Base-by-base conservation (phyloP, 2,329 filamentous ascomycete genomes). In the Colletotrichum simmondsii region DNA sequence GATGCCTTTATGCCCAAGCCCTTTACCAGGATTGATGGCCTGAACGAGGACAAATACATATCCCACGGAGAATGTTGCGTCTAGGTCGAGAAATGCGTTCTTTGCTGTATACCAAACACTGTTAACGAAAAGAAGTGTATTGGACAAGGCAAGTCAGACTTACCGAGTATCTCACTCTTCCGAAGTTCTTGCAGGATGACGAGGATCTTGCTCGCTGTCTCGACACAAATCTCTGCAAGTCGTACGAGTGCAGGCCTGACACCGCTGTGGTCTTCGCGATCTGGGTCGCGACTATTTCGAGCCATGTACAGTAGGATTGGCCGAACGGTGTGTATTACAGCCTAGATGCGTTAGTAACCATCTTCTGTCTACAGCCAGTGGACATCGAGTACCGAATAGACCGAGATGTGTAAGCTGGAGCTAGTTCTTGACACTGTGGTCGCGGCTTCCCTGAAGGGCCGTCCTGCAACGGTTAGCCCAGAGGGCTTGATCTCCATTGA, bases 31-130 rank as follows among this genome's bases (percentile, higher is more conserved):
- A 16, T 71, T 67, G n/a, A 73, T 71, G 37, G 59, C 59, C 28
- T 73, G 67, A 10, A 73, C 71, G 4, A 73, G 71, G 28, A 73
- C 71, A 1, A 73, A 73, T 2, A 73, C 63, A 63, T 54, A 73
- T 0, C 67, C 71, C 28, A 71, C 62, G 8, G 68, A 73, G 37
- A 73, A 73, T 1, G 64, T 52, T 2, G 68, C 63, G 22, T 73
- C 71, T 3, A 73, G 58, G 42, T 73, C 71, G 4, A 71, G 26
- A 1, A 71, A 73, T 1, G 62, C 67, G 14, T 71, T 71, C n/a
- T 71, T 73, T 12, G 71, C 68, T 71, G 35, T 6, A 16, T 5
- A 24, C 6, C n/a, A 22, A 26, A 61, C 37, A 8, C 11, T 22
- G 2, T 56, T n/a, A 59, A 24, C 57, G 14, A 3, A 35, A 30